Evolutionary conservation across 352 stramenopile genomes (phyloP), one percentile per base, ranked within the genome.

Genomic region (Pythium chondricola): DNA sequence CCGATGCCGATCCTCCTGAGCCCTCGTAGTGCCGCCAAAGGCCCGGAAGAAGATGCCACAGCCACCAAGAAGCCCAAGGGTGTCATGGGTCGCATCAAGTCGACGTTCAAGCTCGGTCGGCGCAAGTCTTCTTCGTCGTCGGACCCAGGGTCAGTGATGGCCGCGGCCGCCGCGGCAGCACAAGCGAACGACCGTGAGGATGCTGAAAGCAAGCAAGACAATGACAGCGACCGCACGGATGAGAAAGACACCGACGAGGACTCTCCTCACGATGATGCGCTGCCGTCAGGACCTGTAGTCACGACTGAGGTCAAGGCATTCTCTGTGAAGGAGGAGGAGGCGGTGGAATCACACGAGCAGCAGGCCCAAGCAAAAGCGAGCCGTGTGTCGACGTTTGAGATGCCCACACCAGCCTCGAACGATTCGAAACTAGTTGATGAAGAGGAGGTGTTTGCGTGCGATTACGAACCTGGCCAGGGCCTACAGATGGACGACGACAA

Each of bases 21-120:
- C 41, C 58, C 63, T 21, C 61, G 61, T 18, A 43, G 36, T 6
- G 38, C 55, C n/a, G 33, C 31, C 16, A 53, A 46, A 5, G n/a
- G 39, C 9, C 29, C 27, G 16, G 43, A 37, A 5, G 58, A 68
- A n/a, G 52, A 57, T 2, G 24, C 42, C 5, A 13, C 20, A 16
- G 47, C 36, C 31, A 56, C 50, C 17, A 78, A 77, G 61, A 76
- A 69, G 54, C 79, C 79, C 56, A 81, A 83, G 48, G 64, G 74
- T 18, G 49, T 87, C 21, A 74, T 89, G 57, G 71, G 72, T 11
- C 57, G 62, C n/a, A 70, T 89, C 64, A 87, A 84, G 57, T 87
- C 70, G 37, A 85, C 71, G 21, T 59, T 89, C 14, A 85, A 74
- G 25, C 52, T 88, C 4, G 61, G 71, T 10, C 49, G 51, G 4